These are phyloP conservation scores for Xylariaceae sp. DNA, from an alignment of 2,329 filamentous ascomycete species.

Conservation along the genomic window DNA sequence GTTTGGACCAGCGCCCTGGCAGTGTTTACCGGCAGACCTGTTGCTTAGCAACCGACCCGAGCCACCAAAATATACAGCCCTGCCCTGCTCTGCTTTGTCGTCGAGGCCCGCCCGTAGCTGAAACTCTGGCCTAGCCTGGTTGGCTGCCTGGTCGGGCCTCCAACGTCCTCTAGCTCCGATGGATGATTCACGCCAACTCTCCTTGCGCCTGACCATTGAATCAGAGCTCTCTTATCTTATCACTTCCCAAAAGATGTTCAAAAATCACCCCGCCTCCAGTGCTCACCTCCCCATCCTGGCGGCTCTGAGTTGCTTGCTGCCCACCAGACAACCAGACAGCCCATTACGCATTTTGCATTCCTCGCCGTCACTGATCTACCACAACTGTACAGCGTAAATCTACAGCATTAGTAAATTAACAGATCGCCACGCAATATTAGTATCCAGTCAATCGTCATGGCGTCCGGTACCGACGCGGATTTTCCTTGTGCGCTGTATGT, in stretches of 20 bases:
- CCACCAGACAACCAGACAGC: constrained; percentile 4
- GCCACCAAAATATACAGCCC: background rate
- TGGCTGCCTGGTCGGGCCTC: too few species aligned
- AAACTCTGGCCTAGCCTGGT: background rate
- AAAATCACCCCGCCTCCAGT: too few species aligned
- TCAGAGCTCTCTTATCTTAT: constrained; percentile 1
- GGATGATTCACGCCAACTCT: background rate
- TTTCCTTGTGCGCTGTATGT: constrained; percentile 64
- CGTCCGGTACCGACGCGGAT: constrained; percentile 36
- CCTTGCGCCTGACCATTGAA: background rate
- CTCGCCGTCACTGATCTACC: background rate
- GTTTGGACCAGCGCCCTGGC: constrained; percentile 1
- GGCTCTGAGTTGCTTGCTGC: background rate
- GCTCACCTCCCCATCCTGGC: background rate
- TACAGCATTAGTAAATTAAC: background rate
- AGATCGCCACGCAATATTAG: background rate
- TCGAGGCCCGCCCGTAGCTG: background rate
- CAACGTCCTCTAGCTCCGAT: too few species aligned
- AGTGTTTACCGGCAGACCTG: constrained; percentile 14
- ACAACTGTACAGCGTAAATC: background rate
- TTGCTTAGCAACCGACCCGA: constrained; percentile 22
- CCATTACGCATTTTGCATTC: constrained; percentile 18
- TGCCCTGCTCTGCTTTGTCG: too few species aligned
- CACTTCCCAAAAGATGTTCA: background rate
- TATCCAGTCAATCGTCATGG: constrained; percentile 29